Base-by-base conservation (phyloP, 148 eudicot species). In the Drosera capensis region DNA sequence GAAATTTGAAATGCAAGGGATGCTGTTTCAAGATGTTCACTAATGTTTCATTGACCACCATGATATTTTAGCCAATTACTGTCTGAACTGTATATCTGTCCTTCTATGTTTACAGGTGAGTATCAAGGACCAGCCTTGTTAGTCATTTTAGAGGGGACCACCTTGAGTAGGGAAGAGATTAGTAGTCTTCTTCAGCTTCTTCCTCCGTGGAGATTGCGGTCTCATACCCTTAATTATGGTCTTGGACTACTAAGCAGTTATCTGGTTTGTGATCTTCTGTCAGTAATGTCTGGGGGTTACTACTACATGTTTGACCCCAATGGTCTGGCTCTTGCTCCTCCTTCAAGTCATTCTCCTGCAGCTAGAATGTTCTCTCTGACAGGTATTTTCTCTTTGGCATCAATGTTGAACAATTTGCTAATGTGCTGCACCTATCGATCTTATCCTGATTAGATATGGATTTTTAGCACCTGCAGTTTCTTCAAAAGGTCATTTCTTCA, bases 121-220 rank as follows among this genome's bases (percentile, higher is more conserved):
- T 85, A 65, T 71, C 99, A 90, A 63, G 99, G 99, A 70, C 95
- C 99, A 40, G 82, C 78, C 8, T 60, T 90, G 29, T 52, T 90
- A 49, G 95, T 78, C 26, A 43, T 85, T 48, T 64, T 85, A 49
- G 99, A 90, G 68, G 99, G 87, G 40, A 80, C 86, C 55, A 68
- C 67, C 71, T 68, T 90, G 67, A 84, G 77, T 62, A 74, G 85
- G 68, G 99, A 90, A 48, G 99, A 90, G 71, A 54, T 90, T 34
- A 76, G 88, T 59, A 79, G 83, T 54, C 68, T 90, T 40, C 68
- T 90, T 40, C 99, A 84, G 60, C 71, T 78, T 75, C 87, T 72
- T 62, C 95, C 99, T 59, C 95, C 99, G 28, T 90, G 95, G 95
- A 74, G 76, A 62, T 63, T 90, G 49, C 72, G 94, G 51, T 86